These are phyloP conservation scores for Aspergillus caelatus DNA, from an alignment of 2,329 filamentous ascomycete genomes.

Conservation along the genomic window DNA sequence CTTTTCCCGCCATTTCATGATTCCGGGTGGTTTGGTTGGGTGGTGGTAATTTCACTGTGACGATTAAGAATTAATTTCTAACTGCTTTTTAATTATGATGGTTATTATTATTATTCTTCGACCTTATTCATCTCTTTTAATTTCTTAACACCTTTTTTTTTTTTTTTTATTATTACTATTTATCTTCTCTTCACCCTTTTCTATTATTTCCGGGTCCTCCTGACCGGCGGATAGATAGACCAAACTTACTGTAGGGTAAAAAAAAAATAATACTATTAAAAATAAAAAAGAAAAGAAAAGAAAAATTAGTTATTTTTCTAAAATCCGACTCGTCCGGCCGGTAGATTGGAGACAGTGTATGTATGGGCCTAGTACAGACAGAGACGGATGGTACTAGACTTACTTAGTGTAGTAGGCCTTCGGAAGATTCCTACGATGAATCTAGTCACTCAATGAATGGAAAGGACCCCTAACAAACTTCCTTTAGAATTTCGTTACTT, in stretches of 20 bases:
- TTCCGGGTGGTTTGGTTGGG: slow-evolving; percentile 5
- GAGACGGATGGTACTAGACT: neutral
- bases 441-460: neutral
- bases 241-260: neutral
- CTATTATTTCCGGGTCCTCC: slow-evolving; percentile 6
- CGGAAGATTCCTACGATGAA: slow-evolving; percentile 1
- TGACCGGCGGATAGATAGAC: neutral
- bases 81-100: neutral
- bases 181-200: neutral
- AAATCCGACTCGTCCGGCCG: neutral
- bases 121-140: neutral
- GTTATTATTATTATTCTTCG: neutral
- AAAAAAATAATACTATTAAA: neutral
- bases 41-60: slow-evolving; percentile 2
- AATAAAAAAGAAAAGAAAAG: neutral
- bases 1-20: neutral
- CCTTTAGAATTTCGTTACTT: slow-evolving; percentile 1
- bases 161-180: neutral
- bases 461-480: neutral
- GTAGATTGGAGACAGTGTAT: neutral
- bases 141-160: neutral
- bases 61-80: slow-evolving; percentile 3
- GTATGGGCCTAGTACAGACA: neutral
- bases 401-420: neutral
- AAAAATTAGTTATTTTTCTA: neutral